Conservation (phyloP, 2,329 filamentous ascomycete species). For the Eutypa lata region DNA sequence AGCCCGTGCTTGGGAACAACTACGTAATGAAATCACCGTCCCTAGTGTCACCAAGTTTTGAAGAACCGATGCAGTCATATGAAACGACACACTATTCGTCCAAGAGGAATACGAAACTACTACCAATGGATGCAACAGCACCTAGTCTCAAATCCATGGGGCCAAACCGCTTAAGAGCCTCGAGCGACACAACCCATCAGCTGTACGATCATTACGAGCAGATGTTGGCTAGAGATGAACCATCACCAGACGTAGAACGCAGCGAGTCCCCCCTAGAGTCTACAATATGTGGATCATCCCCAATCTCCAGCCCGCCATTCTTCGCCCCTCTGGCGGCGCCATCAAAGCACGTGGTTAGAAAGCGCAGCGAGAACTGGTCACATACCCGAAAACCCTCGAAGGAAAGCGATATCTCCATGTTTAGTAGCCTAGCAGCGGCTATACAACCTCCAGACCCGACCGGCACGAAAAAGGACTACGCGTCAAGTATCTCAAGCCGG, state of each 20-base stretch:
- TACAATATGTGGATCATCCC: slow-evolving; percentile 6
- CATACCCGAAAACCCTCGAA: slow-evolving; percentile 24
- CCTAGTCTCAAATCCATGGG: slow-evolving; percentile 3
- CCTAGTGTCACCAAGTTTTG: slow-evolving; percentile 20
- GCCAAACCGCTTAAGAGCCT: slow-evolving; percentile 24
- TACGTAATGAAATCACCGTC: slow-evolving; percentile 41
- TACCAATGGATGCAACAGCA: slow-evolving; percentile 28
- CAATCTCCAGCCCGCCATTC: slow-evolving; percentile 15
- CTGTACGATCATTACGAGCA: slow-evolving; percentile 59
- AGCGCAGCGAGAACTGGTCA: slow-evolving; percentile 11
- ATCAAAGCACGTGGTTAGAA: slow-evolving; percentile 15
- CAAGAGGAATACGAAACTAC: slow-evolving; percentile 11
- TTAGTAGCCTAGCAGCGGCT: slow-evolving; percentile 18
- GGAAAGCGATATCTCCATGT: slow-evolving; percentile 23
- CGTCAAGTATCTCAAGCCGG: slow-evolving; percentile 52
- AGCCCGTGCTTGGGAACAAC: slow-evolving; percentile 34
- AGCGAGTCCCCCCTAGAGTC: slow-evolving; percentile 8
- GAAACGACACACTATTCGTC: slow-evolving; percentile 9
- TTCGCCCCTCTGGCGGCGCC: slow-evolving; percentile 19
- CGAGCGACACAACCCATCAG: slow-evolving; percentile 36
- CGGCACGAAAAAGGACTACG: slow-evolving; percentile 36
- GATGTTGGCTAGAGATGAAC: slow-evolving; percentile 46
- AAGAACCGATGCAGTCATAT: no score
- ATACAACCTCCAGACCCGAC: slow-evolving; percentile 20
- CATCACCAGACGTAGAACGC: slow-evolving; percentile 15